Percentiles rank a stretch among this genome's conserved stretches.
Conservation (phyloP, 2,329 filamentous ascomycete genomes). For the Camptophora hylomeconis region DNA sequence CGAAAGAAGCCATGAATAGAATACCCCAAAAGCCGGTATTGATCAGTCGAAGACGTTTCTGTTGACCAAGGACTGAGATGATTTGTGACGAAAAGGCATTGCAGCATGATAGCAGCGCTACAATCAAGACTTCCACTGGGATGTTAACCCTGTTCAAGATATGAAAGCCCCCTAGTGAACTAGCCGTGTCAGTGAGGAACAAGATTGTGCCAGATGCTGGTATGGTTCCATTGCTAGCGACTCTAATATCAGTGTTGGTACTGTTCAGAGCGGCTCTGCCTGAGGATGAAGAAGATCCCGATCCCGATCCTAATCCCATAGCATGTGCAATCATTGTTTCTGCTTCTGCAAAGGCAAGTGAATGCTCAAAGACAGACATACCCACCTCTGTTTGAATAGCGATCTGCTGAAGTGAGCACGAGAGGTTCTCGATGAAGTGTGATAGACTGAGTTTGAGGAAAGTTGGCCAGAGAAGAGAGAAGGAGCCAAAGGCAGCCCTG, state of each 20-base stretch:
- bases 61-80: conserved; percentile 66
- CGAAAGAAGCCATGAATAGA: conserved; percentile 76
- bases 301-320: conserved; percentile 51
- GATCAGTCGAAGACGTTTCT: conserved; percentile 65
- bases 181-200: conserved; percentile 19
- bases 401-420: conserved; percentile 75
- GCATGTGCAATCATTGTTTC: conserved; percentile 74
- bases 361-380: conserved; percentile 95
- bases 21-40: conserved; percentile 84
- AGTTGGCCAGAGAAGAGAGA: conserved; percentile 48
- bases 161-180: conserved; percentile 29
- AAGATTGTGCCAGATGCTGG: conserved; percentile 23
- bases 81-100: conserved; percentile 78
- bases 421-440: conserved; percentile 79
- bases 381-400: conserved; percentile 73
- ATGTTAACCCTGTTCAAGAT: conserved; percentile 75
- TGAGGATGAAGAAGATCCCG: conserved; percentile 24
- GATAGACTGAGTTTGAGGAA: conserved; percentile 48
- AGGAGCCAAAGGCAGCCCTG: conserved; percentile 57
- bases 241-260: conserved; percentile 20
- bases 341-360: conserved; percentile 87
- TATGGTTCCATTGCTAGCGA: conserved; percentile 23
- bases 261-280: conserved; percentile 3
- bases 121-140: conserved; percentile 73
- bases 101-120: conserved; percentile 77